Conservation (phyloP, 1,284 basidiomycete genomes). For the Ustilago loliicola region DNA sequence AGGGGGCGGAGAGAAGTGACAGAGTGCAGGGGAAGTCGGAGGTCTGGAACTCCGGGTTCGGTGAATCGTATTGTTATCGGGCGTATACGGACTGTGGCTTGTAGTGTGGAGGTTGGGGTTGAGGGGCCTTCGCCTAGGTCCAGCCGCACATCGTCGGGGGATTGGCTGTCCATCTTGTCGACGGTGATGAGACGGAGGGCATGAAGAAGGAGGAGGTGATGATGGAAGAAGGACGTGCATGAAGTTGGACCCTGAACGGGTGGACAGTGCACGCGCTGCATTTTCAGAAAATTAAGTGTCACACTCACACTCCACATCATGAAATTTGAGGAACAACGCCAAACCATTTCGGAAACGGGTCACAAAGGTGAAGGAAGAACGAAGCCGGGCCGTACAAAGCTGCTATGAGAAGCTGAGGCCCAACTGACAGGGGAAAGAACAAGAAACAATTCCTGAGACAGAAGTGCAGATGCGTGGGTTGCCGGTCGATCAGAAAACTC, state of each 20-base stretch:
- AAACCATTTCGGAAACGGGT: not conserved
- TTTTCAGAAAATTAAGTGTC: not conserved
- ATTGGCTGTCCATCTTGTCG: not conserved
- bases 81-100: slow-evolving; percentile 25
- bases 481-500: not conserved
- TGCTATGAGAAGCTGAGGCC: not conserved
- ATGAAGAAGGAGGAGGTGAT: not conserved
- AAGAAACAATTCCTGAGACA: not conserved
- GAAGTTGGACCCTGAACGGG: slow-evolving; percentile 10
- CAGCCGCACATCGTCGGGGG: slow-evolving; percentile 1
- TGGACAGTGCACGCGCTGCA: slow-evolving; percentile 14
- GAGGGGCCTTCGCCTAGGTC: slow-evolving; percentile 23
- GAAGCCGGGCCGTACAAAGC: not conserved
- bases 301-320: slow-evolving; percentile 4
- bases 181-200: not conserved
- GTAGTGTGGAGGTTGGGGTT: not conserved
- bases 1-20: slow-evolving; percentile 15
- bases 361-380: not conserved
- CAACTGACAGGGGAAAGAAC: not conserved
- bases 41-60: slow-evolving; percentile 39
- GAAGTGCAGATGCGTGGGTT: not conserved
- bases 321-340: not conserved
- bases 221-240: slow-evolving; percentile 6
- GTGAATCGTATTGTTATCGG: slow-evolving; percentile 47
- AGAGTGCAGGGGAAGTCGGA: slow-evolving; percentile 22